These are phyloP conservation scores for Tricholoma furcatifolium DNA, from an alignment of 768 basidiomycete species.

Conservation along the genomic window DNA sequence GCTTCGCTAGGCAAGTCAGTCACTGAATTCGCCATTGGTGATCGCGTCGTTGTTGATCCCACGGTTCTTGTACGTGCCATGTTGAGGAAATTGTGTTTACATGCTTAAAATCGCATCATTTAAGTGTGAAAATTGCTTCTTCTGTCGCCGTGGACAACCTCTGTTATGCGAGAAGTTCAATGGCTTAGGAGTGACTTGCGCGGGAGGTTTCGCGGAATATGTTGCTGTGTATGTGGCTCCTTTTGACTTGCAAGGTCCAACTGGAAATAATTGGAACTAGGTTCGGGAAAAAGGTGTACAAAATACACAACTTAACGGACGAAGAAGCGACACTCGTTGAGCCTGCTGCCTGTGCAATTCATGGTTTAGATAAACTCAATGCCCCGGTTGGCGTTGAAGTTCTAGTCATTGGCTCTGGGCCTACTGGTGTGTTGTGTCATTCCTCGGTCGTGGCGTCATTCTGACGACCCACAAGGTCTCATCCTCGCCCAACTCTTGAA, in stretches of 20 bases:
- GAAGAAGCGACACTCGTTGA: slow-evolving; percentile 78
- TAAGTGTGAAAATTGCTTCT: slow-evolving; percentile 58
- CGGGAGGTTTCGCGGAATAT: slow-evolving; percentile 78
- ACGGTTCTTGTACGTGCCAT: slow-evolving; percentile 41
- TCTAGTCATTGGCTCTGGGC: slow-evolving; percentile 75
- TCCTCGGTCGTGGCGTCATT: neutral
- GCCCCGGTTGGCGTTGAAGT: slow-evolving; percentile 69
- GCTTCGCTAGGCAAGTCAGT: slow-evolving; percentile 49
- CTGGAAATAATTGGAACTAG: neutral
- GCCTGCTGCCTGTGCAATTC: slow-evolving; percentile 77
- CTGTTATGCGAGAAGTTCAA: slow-evolving; percentile 72
- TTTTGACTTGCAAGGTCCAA: neutral
- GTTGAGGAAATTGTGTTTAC: neutral
- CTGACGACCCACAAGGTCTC: slow-evolving; percentile 39
- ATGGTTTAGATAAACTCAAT: slow-evolving; percentile 74
- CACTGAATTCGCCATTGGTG: slow-evolving; percentile 57
- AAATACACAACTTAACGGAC: slow-evolving; percentile 72
- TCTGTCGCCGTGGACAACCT: slow-evolving; percentile 67
- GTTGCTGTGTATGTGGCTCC: slow-evolving; percentile 53
- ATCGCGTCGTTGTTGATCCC: slow-evolving; percentile 66
- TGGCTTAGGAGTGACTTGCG: slow-evolving; percentile 58
- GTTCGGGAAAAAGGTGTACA: slow-evolving; percentile 68
- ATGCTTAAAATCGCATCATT: neutral
- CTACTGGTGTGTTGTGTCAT: slow-evolving; percentile 43
- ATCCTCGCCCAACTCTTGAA: slow-evolving; percentile 77